These are phyloP conservation scores for Blastocystis sp. DNA, from an alignment of 352 stramenopile genomes.

Conservation along the genomic window DNA sequence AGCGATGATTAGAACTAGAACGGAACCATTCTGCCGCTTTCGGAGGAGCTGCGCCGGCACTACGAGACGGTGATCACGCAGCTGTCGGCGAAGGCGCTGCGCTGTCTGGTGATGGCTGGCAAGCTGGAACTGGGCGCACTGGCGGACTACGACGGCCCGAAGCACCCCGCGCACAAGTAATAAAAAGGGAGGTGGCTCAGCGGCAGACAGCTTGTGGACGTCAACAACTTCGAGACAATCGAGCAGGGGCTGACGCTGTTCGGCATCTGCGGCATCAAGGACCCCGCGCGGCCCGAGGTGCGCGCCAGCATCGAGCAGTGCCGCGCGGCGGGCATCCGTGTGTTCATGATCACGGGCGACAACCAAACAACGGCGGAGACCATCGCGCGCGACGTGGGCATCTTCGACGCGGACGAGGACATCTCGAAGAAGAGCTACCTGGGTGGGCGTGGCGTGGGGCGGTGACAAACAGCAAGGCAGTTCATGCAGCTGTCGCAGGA, in stretches of 20 bases:
- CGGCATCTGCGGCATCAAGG: slow-evolving; percentile 93
- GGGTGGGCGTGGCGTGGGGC: background rate
- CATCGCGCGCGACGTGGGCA: slow-evolving; percentile 92
- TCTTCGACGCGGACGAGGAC: slow-evolving; percentile 79
- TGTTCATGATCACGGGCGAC: slow-evolving; percentile 99
- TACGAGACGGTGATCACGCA: slow-evolving; percentile 75
- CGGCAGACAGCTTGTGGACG: slow-evolving; percentile 54
- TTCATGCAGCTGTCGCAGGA: background rate
- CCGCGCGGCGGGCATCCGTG: slow-evolving; percentile 89
- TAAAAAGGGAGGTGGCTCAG: background rate
- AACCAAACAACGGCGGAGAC: slow-evolving; percentile 93
- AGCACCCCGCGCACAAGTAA: background rate
- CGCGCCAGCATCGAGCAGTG: slow-evolving; percentile 88
- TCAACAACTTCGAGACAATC: slow-evolving; percentile 74
- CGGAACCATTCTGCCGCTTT: slow-evolving; percentile 86
- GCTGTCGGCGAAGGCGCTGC: slow-evolving; percentile 87
- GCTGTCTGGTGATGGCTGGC: slow-evolving; percentile 90
- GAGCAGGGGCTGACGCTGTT: slow-evolving; percentile 93
- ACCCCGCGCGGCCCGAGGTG: slow-evolving; percentile 93
- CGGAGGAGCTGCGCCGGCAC: slow-evolving; percentile 79
- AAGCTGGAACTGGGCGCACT: slow-evolving; percentile 83
- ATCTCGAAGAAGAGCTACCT: slow-evolving; percentile 70
- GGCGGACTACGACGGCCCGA: slow-evolving; percentile 74
- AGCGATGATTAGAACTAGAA: slow-evolving; percentile 72
- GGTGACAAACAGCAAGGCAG: background rate